Base-by-base conservation (phyloP, 2,329 filamentous ascomycete species). In the Xylaria digitata region DNA sequence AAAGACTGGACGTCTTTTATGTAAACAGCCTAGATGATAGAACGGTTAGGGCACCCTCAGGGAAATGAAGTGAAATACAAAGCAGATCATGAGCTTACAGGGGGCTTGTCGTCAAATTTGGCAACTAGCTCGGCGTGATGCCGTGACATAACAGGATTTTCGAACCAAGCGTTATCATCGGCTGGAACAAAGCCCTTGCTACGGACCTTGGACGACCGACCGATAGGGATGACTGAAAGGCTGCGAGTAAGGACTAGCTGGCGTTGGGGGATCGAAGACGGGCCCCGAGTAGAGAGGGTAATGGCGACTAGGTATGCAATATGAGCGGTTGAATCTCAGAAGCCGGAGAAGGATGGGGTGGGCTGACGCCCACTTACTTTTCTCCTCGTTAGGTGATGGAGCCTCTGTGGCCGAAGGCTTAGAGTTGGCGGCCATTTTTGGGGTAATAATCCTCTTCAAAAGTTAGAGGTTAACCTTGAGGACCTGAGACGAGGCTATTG, bases 71-170 rank as follows among this genome's bases (percentile, higher is more conserved):
- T 15, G 7, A 61, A 2, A 19, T 23, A 19, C 17, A 21, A 30
- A 57, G 19, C n/a, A 42, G 46, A 23, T 19, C 7, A 46, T 46
- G 48, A 65, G 15, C 66, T 63, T 61, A 69, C 69, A 40, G n/a
- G 6, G 7, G 71, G 69, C 3, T 60, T 57, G 6, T 76, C 72
- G 1, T 82, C 75, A 9, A 81, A 72, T 55, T 85, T 79, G 4
- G 84, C 80, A 17, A 74, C 70, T 4, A 90, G 74, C 49, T 85
- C 78, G 17, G 90, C 91, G 78, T 93, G 91, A 11, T 86, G 76
- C 50, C 91, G 84, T 26, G 90, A 92, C 82, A 93, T 90, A 42
- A 93, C 90, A 0, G 90, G 87, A 63, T 87, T 90, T 70, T 92
- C 86, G 65, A 92, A 90, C 83, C 84, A 92, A 17, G 83, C 87